Base-by-base conservation (phyloP, 202 grass and related monocot genomes). In the Setaria italica region DNA sequence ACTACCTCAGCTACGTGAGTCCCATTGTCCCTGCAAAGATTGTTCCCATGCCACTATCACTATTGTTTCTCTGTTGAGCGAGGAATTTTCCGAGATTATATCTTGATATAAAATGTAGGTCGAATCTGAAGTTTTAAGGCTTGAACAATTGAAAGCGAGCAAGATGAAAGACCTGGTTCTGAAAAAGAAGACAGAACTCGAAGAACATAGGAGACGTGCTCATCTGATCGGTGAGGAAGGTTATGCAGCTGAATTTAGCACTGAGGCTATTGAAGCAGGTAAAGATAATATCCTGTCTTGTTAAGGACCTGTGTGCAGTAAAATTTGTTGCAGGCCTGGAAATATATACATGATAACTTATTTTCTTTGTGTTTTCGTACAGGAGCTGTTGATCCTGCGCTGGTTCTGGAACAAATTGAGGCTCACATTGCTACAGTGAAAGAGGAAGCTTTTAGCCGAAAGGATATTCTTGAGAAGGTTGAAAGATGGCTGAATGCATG, bases 381-480 rank as follows among this genome's bases (percentile, higher is more conserved):
- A 99, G 97, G 92, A 77, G 90, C 73, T 72, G 88, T 92, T 70
- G 93, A 94, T 88, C 86, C 97, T 6, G 87, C 90, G 41, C 48
- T 94, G 79, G 84, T 99, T 80, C 76, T 99, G 66, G 93, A 94
- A 74, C 88, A 99, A 80, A 90, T 99, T 77, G 93, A 99, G 83
- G 67, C 76, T 82, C 92, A 87, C 47, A 88, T 99, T 87, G 88
- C 97, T 50, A 79, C 89, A 57, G 93, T 95, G 69, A 99, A 99
- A 92, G 93, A 99, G 46, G 97, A 96, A 90, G 93, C 97, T 74
- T 96, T 94, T 78, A 92, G 86, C 77, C 88, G 93, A 70, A 99
- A 96, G 86, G 97, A 99, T 81, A 91, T 99, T 81, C 93, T 99
- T 48, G 97, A 99, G 72, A 94, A 91, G 72, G 88, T 99, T 7